Base-by-base conservation (phyloP, 2,329 filamentous ascomycete species). In the Claviceps maximensis region DNA sequence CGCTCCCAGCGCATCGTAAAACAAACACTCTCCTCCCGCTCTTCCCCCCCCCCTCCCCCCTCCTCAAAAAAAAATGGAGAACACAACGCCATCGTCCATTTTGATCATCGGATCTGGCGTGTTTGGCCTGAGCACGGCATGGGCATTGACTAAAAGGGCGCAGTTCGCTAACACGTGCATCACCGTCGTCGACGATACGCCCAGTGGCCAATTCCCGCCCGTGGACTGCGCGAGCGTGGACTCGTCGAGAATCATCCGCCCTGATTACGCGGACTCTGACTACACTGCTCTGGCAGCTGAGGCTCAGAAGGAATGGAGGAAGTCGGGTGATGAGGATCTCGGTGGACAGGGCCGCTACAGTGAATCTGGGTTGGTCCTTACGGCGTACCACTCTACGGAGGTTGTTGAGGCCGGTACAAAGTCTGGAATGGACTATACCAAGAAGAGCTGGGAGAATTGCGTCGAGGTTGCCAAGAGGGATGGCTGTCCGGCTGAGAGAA, bases 231-330 rank as follows among this genome's bases (percentile, higher is more conserved):
- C 80, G 50, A 81, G 77, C 58, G 75, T 83, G 61, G 82, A 85
- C 68, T 74, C 74, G 4, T 83, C 80, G 15, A 77, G 82, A 58
- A 82, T 84, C 59, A 74, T 85, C 58, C 75, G 82, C 53, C 71
- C 79, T 50, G 91, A 97, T 74, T 97, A 97, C 64, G 83, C 87
- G 5, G 83, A 91, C 63, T 71, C 79, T 0, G 78, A 83, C 23
- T 97, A 97, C 68, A 79, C 88, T 6, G 71, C 74, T 17, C 80
- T 97, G 47, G 89, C 84, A 21, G 75, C 79, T 19, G 73, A 80
- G 38, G 89, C 89, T 1, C 86, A 87, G 62, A 67, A 74, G 19
- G 72, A 77, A 63, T 93, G 82, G 87, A 80, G 84, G 60, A 78
- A 77, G 65, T 67, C 67, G 60, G 79, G 73, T 53, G 69, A 75